Base-by-base conservation (phyloP, 2,329 filamentous ascomycete species). In the Cladosporium sp. region DNA sequence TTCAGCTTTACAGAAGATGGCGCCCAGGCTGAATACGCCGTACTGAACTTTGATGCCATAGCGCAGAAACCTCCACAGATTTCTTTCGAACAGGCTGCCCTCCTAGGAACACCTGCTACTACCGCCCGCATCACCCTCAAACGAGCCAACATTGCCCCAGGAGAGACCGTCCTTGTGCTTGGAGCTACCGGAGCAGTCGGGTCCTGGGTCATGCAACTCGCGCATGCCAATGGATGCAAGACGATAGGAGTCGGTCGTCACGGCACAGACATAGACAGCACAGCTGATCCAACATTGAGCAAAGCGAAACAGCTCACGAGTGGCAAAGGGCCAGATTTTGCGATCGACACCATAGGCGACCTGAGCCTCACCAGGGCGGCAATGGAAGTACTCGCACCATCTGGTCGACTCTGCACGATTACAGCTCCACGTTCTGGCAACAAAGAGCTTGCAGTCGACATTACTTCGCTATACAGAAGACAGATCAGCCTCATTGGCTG, bases 291-390 rank as follows among this genome's bases (percentile, higher is more conserved):
- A 28, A 30, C 36, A 34, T 39, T 63, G n/a, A 51, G 39, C 14
- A 59, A 19, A 40, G 60, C 61, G 4, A 63, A 45, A 36, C 43
- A 57, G 9, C 17, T 64, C 40, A 63, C 60, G 8, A 30, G 39
- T 15, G 63, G 63, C 34, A 59, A 61, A 45, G 64, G 64, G 8
- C 60, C 62, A 37, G 59, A 64, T 55, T 58, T 66, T 11, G 67
- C 68, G 11, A 59, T 72, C 30, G 69, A 71, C 38, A 69, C 70
- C 0, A 65, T 71, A 6, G 70, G 70, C 9, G 63, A 71, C 43
- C 45, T 68, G 19, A 40, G 34, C 0, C 58, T 72, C 51, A 70
- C 69, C 59, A 54, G 59, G 17, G 64, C 62, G 12, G 64, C 63
- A 14, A 52, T 71, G 20, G 61, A 67, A 12, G 56, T 64, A 12